A percentile compares a stretch with the other conserved stretches of the same genome.
Evolutionary conservation across 1,284 basidiomycete genomes (phyloP).

Genomic region (Tilletia caries): DNA sequence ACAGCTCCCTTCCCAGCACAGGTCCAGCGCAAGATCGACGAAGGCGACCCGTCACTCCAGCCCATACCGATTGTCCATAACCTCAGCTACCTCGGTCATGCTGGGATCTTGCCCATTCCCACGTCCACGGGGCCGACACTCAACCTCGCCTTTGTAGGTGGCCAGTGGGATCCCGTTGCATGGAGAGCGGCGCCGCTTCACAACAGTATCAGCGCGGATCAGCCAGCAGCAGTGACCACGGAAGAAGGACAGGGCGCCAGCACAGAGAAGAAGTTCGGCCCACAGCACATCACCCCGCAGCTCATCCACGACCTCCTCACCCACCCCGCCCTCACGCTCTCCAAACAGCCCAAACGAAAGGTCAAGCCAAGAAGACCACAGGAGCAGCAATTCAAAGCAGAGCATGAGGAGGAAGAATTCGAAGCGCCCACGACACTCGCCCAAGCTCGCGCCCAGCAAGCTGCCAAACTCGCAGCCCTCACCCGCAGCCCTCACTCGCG

Average conservation of each 20-base stretch:
- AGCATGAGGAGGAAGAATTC: slow-evolving; percentile 1
- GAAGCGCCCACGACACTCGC: slow-evolving; percentile 14
- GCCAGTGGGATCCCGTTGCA: slow-evolving; percentile 13
- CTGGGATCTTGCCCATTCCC: slow-evolving; percentile 24
- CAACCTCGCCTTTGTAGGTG: slow-evolving; percentile 37
- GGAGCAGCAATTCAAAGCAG: not conserved
- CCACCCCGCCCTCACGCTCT: slow-evolving; percentile 20
- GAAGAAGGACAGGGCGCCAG: no score
- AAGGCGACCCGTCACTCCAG: not conserved
- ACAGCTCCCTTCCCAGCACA: slow-evolving; percentile 28
- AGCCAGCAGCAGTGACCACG: not conserved
- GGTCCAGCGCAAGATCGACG: slow-evolving; percentile 16
- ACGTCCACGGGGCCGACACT: slow-evolving; percentile 17
- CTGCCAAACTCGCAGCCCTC: slow-evolving; percentile 31
- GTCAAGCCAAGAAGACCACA: not conserved
- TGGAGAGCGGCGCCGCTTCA: slow-evolving; percentile 2
- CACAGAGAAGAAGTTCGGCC: no score
- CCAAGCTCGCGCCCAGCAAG: slow-evolving; percentile 9
- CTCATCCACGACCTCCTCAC: slow-evolving; percentile 14
- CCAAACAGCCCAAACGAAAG: slow-evolving; percentile 20
- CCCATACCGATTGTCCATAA: slow-evolving; percentile 26
- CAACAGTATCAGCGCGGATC: no score
- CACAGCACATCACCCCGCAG: not conserved
- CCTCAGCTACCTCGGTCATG: slow-evolving; percentile 36
- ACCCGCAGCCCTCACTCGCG: no score